phyloP scores from a whole-genome alignment of 1,284 basidiomycete genomes.

The Tilletia horrida region DNA sequence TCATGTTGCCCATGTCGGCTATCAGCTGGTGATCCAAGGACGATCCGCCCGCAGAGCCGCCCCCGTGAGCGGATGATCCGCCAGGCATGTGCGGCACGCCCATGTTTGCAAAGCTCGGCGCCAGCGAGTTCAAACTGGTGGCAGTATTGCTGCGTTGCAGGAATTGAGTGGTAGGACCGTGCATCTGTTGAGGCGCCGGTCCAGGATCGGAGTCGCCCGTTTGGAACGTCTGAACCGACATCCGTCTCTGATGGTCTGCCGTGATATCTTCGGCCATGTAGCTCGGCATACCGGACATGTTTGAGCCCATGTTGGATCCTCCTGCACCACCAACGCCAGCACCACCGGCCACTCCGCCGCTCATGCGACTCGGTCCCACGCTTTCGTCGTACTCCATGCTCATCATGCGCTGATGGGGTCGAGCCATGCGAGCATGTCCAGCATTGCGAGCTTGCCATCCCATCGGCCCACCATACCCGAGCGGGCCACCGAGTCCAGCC shows the following conservation, averaged over 20 bases:
- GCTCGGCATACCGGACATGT: conserved; percentile 19
- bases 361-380: conserved; percentile 1
- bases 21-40: conserved; percentile 49
- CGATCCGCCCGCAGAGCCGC: conserved; percentile 34
- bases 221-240: conserved; percentile 44
- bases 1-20: conserved; percentile 49
- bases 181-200: conserved; percentile 30
- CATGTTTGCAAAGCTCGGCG: conserved; percentile 15
- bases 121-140: conserved; percentile 36
- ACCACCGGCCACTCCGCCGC: neutral
- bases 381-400: conserved; percentile 13
- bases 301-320: conserved; percentile 16
- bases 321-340: neutral
- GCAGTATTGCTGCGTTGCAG: conserved; percentile 42
- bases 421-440: conserved; percentile 11
- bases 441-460: conserved; percentile 16
- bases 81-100: neutral
- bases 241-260: conserved; percentile 31
- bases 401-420: conserved; percentile 17
- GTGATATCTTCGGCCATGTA: conserved; percentile 21
- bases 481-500: neutral
- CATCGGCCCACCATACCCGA: neutral
- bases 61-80: conserved; percentile 20
- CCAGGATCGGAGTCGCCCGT: conserved; percentile 48
- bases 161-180: conserved; percentile 21